A percentile compares a stretch with the other conserved stretches of the same genome.
Conservation (phyloP, 2,329 filamentous ascomycete species). For the Xenosphaeropsis pyriputrescens region DNA sequence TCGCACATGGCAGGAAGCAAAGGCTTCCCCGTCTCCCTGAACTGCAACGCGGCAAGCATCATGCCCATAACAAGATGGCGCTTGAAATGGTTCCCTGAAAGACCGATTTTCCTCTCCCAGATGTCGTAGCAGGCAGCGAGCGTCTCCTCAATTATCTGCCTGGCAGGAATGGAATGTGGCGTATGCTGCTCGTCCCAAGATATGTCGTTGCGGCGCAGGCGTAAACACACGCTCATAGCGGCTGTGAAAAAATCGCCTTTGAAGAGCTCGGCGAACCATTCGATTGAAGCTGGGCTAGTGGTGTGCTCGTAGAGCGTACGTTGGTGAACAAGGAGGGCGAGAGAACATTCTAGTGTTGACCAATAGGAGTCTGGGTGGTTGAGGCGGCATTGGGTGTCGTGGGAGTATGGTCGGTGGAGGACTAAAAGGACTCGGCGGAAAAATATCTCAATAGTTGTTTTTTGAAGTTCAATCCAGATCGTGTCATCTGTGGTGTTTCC, state of each 20-base stretch:
- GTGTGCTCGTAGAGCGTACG: slow-evolving; percentile 4
- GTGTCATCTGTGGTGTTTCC: background rate
- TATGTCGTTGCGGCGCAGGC: slow-evolving; percentile 29
- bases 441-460: slow-evolving; percentile 34
- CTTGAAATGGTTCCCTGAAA: slow-evolving; percentile 30
- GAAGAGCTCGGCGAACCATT: slow-evolving; percentile 10
- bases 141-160: slow-evolving; percentile 16
- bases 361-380: slow-evolving; percentile 27
- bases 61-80: slow-evolving; percentile 23
- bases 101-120: slow-evolving; percentile 18
- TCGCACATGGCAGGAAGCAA: too few species aligned
- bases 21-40: slow-evolving; percentile 5
- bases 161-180: slow-evolving; percentile 17
- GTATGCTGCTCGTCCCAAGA: slow-evolving; percentile 22
- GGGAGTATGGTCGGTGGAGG: slow-evolving; percentile 34
- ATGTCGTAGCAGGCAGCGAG: slow-evolving; percentile 6
- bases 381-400: slow-evolving; percentile 17
- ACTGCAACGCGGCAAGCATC: slow-evolving; percentile 24
- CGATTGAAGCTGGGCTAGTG: background rate
- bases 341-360: slow-evolving; percentile 30
- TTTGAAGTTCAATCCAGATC: slow-evolving; percentile 19
- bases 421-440: slow-evolving; percentile 38
- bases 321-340: slow-evolving; percentile 22
- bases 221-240: slow-evolving; percentile 26
- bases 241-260: slow-evolving; percentile 25